Conservation (phyloP, 1,284 basidiomycete species). For the Moniliophthora roreri region DNA sequence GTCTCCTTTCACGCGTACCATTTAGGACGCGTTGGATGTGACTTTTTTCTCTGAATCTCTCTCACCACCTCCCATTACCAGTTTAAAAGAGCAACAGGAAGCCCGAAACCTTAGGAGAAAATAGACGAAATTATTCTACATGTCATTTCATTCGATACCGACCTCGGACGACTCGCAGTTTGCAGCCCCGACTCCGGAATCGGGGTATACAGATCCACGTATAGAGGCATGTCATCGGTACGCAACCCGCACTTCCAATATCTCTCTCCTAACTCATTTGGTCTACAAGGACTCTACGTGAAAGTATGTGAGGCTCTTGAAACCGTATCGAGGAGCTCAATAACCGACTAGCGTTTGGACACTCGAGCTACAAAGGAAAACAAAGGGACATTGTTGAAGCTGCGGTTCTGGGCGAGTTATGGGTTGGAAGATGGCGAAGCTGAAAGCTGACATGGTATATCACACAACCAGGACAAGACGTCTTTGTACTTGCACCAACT, state of each 20-base stretch:
- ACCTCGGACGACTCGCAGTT: no score
- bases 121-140: no score
- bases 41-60: no score
- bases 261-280: background rate
- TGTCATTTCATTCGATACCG: no score
- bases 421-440: background rate
- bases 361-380: conserved; percentile 68
- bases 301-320: conserved; percentile 4
- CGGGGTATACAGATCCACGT: background rate
- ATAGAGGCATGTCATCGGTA: conserved; percentile 13
- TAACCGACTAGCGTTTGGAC: conserved; percentile 53
- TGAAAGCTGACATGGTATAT: no score
- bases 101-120: no score
- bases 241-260: background rate
- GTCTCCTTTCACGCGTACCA: no score
- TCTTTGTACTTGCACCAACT: conserved; percentile 84
- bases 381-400: conserved; percentile 76
- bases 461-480: conserved; percentile 59
- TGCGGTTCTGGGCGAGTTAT: conserved; percentile 54
- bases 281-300: conserved; percentile 5
- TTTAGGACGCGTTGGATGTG: no score
- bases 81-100: no score
- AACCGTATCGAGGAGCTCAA: background rate
- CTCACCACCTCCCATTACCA: no score
- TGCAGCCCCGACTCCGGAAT: no score